phyloP scores from a whole-genome alignment of 2,329 filamentous ascomycete genomes.

The Verruconis gallopava region DNA sequence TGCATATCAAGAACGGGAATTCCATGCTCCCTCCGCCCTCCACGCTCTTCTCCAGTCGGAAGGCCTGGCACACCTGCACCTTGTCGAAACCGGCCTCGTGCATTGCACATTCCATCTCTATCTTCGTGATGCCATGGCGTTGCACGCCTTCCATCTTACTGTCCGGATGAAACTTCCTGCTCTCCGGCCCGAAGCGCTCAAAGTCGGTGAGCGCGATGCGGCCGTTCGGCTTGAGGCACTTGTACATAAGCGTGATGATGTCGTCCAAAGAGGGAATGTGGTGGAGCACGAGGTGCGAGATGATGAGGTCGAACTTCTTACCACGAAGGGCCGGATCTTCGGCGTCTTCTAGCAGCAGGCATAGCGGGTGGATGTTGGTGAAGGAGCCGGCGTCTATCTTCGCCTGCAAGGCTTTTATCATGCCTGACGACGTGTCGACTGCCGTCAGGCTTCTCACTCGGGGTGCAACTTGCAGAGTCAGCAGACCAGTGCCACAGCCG shows the following conservation, averaged over 20 bases:
- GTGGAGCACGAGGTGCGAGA: constrained; percentile 43
- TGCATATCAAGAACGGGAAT: constrained; percentile 32
- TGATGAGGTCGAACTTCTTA: constrained; percentile 36
- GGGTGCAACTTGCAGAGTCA: constrained; percentile 38
- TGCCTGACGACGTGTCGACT: constrained; percentile 41
- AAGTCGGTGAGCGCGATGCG: constrained; percentile 43
- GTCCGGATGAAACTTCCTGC: constrained; percentile 39
- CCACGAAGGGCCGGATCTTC: constrained; percentile 28
- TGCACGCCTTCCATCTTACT: constrained; percentile 41
- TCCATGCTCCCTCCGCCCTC: constrained; percentile 28
- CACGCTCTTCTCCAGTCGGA: constrained; percentile 38
- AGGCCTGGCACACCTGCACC: constrained; percentile 34
- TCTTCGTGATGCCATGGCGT: constrained; percentile 36
- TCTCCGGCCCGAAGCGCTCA: constrained; percentile 42
- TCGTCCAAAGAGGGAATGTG: constrained; percentile 36
- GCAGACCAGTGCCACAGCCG: constrained; percentile 43
- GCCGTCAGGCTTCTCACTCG: constrained; percentile 36
- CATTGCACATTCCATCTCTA: constrained; percentile 32
- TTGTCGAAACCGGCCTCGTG: constrained; percentile 36
- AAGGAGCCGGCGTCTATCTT: constrained; percentile 25
- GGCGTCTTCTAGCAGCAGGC: constrained; percentile 35
- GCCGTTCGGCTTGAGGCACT: constrained; percentile 36
- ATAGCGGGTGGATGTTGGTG: constrained; percentile 35
- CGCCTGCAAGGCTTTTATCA: constrained; percentile 37
- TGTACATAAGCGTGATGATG: constrained; percentile 34